Base-by-base conservation (phyloP, 331 rosid species). In the Acacia concinna region DNA sequence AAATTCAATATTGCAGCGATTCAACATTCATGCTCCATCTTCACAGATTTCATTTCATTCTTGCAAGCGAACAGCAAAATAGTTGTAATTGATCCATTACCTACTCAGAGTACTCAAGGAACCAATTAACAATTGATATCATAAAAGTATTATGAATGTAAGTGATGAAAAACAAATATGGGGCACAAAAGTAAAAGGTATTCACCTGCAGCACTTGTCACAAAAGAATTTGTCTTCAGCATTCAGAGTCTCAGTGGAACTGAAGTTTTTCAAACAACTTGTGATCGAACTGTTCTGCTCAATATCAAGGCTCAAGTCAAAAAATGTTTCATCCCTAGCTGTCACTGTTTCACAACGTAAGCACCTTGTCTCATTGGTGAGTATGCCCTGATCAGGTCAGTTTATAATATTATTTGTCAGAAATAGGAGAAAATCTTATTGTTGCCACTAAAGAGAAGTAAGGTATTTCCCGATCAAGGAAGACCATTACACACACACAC, bases 171-270 rank as follows among this genome's bases (percentile, higher is more conserved):
- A 62, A 32, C 51, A 35, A 75, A 64, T 46, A 0, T 15, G 18
- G 31, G 38, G 76, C 49, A 51, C 8, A 28, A 8, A 52, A 73
- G 62, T n/a, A 47, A 54, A 63, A 46, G 60, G 63, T 49, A 75
- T 78, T 86, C 81, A 96, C 99, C 99, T 96, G 97, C 98, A 93
- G 87, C 99, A 96, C 87, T 96, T 96, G 88, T 96, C 99, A 46
- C 99, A 96, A 86, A 96, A 96, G 68, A 96, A 96, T 57, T 96
- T 96, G 91, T 96, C 99, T 85, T 96, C 98, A 0, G 99, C 99
- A 73, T 96, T 91, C 89, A 96, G 76, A 6, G 97, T 96, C 85
- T 96, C 99, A 1, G 99, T 96, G 60, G 99, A 96, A 81, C 99
- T 96, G 91, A 96, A 96, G 88, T 96, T 96, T 89, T 91, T 96